Percentiles rank a stretch among this genome's conserved stretches.
Conservation (phyloP, 306 rosid species). For the Dalbergia oliveri region DNA sequence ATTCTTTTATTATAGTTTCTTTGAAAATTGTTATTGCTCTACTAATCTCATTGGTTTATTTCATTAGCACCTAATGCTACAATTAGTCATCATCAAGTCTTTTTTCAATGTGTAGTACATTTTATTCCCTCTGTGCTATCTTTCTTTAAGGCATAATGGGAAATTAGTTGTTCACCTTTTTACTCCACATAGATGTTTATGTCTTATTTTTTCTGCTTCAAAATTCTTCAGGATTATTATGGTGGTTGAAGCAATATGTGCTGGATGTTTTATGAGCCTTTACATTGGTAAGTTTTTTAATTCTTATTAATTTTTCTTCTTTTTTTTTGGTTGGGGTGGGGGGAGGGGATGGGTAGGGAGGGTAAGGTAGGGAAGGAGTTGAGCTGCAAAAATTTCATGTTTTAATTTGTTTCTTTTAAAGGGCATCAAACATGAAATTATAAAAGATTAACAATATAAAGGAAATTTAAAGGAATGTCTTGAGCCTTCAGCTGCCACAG, state of each 20-base stretch:
- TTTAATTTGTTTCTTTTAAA: conserved; percentile 1
- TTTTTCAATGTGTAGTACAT: conserved; percentile 22
- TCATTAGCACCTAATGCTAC: conserved; percentile 13
- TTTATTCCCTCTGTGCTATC: not conserved
- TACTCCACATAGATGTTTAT: conserved; percentile 22
- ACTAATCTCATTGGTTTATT: conserved; percentile 10
- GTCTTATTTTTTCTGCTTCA: conserved; percentile 38
- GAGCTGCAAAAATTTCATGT: conserved; percentile 18
- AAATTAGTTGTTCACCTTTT: conserved; percentile 19
- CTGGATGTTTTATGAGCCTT: conserved; percentile 86
- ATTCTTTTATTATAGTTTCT: not conserved
- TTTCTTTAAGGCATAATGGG: conserved; percentile 13
- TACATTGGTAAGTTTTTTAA: conserved; percentile 70
- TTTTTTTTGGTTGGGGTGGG: not conserved
- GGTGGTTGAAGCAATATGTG: conserved; percentile 85
- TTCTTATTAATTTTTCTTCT: not conserved
- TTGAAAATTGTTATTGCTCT: not conserved
- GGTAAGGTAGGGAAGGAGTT: not conserved
- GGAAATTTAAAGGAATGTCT: conserved; percentile 8
- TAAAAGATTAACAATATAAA: not conserved
- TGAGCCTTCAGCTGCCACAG: conserved; percentile 22
- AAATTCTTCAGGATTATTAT: conserved; percentile 83
- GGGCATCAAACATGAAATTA: not conserved
- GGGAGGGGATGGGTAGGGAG: not conserved
- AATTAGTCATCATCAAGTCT: conserved; percentile 20